These are phyloP conservation scores for Alternaria consortialis DNA, from an alignment of 2,329 filamentous ascomycete genomes.

Conservation along the genomic window DNA sequence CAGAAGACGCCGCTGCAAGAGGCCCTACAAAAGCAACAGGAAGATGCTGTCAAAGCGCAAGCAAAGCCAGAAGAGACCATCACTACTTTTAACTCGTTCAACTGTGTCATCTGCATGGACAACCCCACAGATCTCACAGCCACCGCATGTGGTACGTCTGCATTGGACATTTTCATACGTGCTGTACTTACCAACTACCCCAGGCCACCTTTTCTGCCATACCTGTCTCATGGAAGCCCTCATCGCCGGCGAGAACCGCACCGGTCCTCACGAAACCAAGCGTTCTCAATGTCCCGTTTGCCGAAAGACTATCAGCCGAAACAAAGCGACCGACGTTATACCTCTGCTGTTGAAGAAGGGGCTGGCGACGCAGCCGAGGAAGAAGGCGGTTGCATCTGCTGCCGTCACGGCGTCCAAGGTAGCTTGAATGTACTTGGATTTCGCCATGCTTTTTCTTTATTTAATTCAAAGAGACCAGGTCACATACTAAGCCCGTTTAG, in stretches of 20 bases:
- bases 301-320: conserved; percentile 55
- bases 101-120: conserved; percentile 72
- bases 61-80: conserved; percentile 50
- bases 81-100: conserved; percentile 58
- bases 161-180: too few relatives aligned
- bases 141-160: conserved; percentile 66
- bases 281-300: conserved; percentile 59
- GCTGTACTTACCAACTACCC: conserved; percentile 11
- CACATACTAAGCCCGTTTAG: conserved; percentile 11
- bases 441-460: conserved; percentile 11
- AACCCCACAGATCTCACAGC: conserved; percentile 66
- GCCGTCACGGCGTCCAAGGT: conserved; percentile 25
- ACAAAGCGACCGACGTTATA: conserved; percentile 54
- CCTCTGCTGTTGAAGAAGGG: conserved; percentile 54
- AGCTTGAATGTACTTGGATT: conserved; percentile 29
- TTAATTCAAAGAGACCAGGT: neutral
- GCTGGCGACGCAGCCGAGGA: conserved; percentile 45
- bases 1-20: conserved; percentile 54
- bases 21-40: conserved; percentile 61
- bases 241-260: conserved; percentile 62
- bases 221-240: conserved; percentile 69
- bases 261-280: conserved; percentile 54
- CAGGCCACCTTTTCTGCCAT: conserved; percentile 71
- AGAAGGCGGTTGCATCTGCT: conserved; percentile 25
- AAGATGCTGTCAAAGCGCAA: conserved; percentile 61